These are phyloP conservation scores for Picea glauca DNA, from an alignment of 75 land plant species.

Conservation along the genomic window DNA sequence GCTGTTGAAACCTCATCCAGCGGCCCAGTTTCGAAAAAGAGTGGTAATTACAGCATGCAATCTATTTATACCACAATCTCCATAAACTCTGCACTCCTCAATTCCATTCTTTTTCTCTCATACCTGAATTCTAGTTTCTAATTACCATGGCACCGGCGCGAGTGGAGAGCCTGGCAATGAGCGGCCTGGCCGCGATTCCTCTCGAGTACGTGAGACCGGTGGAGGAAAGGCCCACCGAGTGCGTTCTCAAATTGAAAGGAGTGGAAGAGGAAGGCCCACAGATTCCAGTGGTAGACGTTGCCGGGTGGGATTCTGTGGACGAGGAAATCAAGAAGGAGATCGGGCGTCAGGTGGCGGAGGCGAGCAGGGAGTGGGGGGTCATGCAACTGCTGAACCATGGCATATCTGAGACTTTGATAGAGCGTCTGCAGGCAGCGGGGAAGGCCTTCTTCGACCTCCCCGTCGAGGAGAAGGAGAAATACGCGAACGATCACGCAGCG, in stretches of 20 bases:
- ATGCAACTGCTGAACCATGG: constrained; percentile 66
- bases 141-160: neutral
- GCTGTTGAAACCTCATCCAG: too few relatives aligned
- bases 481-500: constrained; percentile 52
- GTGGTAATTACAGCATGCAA: too few relatives aligned
- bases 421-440: constrained; percentile 33
- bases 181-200: constrained; percentile 37
- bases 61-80: too few relatives aligned
- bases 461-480: constrained; percentile 60
- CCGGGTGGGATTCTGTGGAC: constrained; percentile 15
- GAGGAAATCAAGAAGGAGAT: constrained; percentile 14
- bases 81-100: too few relatives aligned
- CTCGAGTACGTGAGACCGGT: constrained; percentile 47
- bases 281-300: constrained; percentile 44
- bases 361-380: constrained; percentile 69
- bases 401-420: constrained; percentile 29
- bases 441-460: constrained; percentile 46
- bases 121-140: too few relatives aligned
- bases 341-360: constrained; percentile 27
- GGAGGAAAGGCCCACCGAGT: constrained; percentile 23
- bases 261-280: constrained; percentile 23
- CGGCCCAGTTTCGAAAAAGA: too few relatives aligned
- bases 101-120: too few relatives aligned
- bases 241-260: too few relatives aligned
- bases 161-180: constrained; percentile 40